A percentile compares a stretch with the other conserved stretches of the same genome.
These are phyloP conservation scores for Penicillium palitans DNA, from an alignment of 2,329 filamentous ascomycete species.

Conservation along the genomic window DNA sequence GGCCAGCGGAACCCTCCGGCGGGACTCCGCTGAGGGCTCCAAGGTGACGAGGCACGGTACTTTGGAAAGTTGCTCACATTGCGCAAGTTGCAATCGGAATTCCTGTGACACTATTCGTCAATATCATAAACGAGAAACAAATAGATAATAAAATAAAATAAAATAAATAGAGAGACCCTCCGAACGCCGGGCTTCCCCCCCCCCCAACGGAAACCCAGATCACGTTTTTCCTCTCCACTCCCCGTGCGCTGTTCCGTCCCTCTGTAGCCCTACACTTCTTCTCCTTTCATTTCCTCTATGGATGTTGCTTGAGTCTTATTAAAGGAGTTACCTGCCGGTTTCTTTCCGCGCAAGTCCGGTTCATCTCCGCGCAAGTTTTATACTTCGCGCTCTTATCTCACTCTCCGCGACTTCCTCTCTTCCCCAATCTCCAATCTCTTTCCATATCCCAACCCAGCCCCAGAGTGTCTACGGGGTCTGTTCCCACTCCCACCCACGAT, in stretches of 20 bases:
- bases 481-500: constrained; percentile 22
- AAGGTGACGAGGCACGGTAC: background rate
- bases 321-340: constrained; percentile 8
- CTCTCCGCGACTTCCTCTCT: background rate
- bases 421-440: background rate
- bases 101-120: background rate
- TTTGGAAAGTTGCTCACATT: background rate
- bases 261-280: background rate
- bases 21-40: constrained; percentile 21
- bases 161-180: background rate
- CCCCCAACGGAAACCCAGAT: background rate
- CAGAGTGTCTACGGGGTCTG: background rate
- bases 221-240: constrained; percentile 18
- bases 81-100: background rate
- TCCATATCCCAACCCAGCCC: background rate
- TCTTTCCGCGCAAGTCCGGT: constrained; percentile 9
- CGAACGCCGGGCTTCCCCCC: background rate
- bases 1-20: constrained; percentile 22
- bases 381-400: constrained; percentile 5
- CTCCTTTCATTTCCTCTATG: constrained; percentile 12
- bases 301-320: constrained; percentile 2
- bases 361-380: constrained; percentile 10
- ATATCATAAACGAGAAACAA: no score
- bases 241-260: constrained; percentile 11
- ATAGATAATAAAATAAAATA: background rate